Base-by-base conservation (phyloP, 805 yeast species). In the Pichia gijzeniarum region DNA sequence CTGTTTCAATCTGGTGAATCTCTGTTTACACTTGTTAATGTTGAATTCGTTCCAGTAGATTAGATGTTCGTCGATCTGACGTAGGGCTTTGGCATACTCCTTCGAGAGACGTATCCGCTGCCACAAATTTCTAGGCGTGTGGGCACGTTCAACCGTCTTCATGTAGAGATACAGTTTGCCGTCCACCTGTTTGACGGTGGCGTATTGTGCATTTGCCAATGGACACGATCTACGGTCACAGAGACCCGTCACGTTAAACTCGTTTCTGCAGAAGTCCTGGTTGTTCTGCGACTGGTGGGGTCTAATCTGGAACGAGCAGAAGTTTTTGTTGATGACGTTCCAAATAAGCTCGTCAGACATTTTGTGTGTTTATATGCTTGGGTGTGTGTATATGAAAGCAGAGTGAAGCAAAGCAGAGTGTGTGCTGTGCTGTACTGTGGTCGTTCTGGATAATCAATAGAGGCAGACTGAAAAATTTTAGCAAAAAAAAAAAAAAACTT, bases 61-160 rank as follows among this genome's bases (percentile, higher is more conserved):
- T 50, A 93, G 72, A 55, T 88, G 86, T 48, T 81, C 82, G 64
- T 91, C 98, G 45, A 93, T 77, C 65, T 93, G 99, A 52, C 76
- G 75, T 58, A 93, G 72, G 1, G 98, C 98, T 62, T 78, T 85
- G 43, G 82, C 75, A 64, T 89, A 93, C 65, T 93, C 90, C 66
- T 87, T 89, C 39, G 93, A 85, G 49, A 93, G 73, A 64, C 82
- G 85, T 60, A 93, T 84, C 58, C 97, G 77, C 68, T 93, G 97
- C 99, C 99, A 93, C 63, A 87, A 70, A 57, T 85, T 84, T 37
- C 85, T 79, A 13, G 99, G 99, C 52, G 89, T 85, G 62, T 93
- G 98, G 18, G 95, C 95, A 68, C 99, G 80, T 70, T 93, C 99
- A 1, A 95, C 95, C 1, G 98, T 93, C 64, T 93, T 93, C 88